Evolutionary conservation across 306 rosid species (phyloP).

Genomic region (Pterocarpus macrocarpus): DNA sequence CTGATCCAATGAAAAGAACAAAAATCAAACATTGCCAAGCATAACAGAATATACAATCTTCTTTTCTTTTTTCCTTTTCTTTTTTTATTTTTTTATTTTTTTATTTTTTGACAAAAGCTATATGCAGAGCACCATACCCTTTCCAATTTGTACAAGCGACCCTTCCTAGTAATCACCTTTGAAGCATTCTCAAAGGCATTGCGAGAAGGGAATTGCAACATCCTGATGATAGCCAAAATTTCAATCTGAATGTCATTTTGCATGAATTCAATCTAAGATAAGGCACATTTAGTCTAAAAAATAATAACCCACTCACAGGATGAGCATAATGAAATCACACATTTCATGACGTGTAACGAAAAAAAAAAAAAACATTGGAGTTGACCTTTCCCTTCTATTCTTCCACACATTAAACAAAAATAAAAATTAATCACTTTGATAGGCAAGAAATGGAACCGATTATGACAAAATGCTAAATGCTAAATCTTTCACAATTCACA

Average conservation of each 20-base stretch:
- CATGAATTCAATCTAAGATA: conserved; percentile 8
- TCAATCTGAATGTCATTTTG: conserved; percentile 23
- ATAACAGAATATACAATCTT: conserved; percentile 10
- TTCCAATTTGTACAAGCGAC: conserved; percentile 67
- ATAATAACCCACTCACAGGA: neutral
- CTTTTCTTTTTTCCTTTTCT: too few species aligned
- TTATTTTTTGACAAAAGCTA: neutral
- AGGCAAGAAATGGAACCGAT: conserved; percentile 15
- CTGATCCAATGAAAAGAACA: conserved; percentile 53
- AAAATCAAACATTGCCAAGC: conserved; percentile 38
- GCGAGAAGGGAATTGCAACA: conserved; percentile 70
- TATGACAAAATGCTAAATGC: conserved; percentile 31
- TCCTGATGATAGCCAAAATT: conserved; percentile 61
- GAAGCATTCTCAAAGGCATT: conserved; percentile 51
- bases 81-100: neutral
- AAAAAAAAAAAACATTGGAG: conserved; percentile 8
- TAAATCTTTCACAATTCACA: conserved; percentile 21
- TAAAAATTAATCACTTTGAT: neutral
- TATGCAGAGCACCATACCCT: conserved; percentile 62
- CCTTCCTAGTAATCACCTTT: conserved; percentile 48
- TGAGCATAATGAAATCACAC: conserved; percentile 11
- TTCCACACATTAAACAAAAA: neutral
- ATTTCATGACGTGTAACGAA: conserved; percentile 9
- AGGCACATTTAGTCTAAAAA: neutral
- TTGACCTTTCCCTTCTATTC: neutral